Percentiles rank a stretch among this genome's conserved stretches.
These are phyloP conservation scores for Syzygium syzygioides DNA, from an alignment of 441 rosid species.

Conservation along the genomic window DNA sequence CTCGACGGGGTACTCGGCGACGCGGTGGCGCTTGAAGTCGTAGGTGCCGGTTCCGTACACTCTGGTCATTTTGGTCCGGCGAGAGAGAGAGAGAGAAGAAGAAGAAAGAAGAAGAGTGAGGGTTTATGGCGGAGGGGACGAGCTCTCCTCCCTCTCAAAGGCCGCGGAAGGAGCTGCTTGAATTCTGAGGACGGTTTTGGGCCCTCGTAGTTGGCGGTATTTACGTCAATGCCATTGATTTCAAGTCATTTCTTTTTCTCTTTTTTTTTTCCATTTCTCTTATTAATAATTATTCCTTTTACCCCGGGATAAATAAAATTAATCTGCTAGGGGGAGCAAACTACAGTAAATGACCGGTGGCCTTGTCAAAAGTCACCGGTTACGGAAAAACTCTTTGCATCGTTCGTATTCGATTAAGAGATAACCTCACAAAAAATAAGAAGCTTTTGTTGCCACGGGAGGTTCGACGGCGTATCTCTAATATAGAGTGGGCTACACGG, in stretches of 20 bases:
- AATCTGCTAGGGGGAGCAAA: neutral
- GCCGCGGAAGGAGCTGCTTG: neutral
- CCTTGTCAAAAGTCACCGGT: neutral
- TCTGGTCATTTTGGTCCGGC: conserved; percentile 50
- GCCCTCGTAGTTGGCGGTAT: neutral
- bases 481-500: fast-evolving
- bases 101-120: neutral
- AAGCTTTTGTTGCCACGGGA: fast-evolving
- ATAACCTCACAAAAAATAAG: fast-evolving
- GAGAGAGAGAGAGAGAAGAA: neutral
- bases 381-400: no score
- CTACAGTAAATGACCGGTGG: neutral
- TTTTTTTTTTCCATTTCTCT: neutral
- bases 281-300: neutral
- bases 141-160: neutral
- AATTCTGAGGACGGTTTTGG: neutral
- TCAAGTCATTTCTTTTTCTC: neutral
- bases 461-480: no score
- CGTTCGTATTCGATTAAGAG: no score
- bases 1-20: conserved; percentile 95
- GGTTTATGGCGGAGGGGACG: neutral
- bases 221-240: neutral
- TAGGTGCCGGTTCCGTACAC: conserved; percentile 89
- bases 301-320: neutral
- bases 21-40: conserved; percentile 98